Evolutionary conservation across 2,329 filamentous ascomycete species (phyloP).

Genomic region (Elsinoe ampelina): DNA sequence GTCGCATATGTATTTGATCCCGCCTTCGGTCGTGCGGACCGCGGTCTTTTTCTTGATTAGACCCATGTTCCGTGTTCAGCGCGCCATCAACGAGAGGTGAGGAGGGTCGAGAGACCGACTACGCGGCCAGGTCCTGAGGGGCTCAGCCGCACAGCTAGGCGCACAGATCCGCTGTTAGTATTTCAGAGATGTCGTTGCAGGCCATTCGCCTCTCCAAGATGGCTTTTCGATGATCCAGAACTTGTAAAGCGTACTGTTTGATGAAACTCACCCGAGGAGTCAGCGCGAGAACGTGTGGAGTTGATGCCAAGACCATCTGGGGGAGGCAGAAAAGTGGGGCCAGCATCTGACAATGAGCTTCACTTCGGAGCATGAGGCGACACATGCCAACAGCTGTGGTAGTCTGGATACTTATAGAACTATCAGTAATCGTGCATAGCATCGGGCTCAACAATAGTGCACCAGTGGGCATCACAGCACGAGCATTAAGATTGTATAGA

Average conservation of each 20-base stretch:
- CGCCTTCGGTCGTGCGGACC: slow-evolving; percentile 55
- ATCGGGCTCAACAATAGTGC: too few relatives aligned
- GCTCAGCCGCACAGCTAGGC: not conserved
- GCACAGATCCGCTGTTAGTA: not conserved
- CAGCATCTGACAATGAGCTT: too few relatives aligned
- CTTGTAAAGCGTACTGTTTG: not conserved
- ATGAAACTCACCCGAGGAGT: not conserved
- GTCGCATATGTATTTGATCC: slow-evolving; percentile 87
- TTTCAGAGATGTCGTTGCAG: not conserved
- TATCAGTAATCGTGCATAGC: too few relatives aligned
- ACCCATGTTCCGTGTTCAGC: slow-evolving; percentile 53
- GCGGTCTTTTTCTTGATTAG: slow-evolving; percentile 95
- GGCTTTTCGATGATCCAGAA: not conserved
- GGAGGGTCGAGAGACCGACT: not conserved
- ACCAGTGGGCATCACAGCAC: not conserved
- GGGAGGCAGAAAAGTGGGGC: too few relatives aligned
- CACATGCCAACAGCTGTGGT: too few relatives aligned
- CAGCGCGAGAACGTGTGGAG: not conserved
- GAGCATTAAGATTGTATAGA: not conserved
- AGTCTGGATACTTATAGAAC: too few relatives aligned
- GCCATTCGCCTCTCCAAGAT: not conserved
- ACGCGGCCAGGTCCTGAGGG: not conserved
- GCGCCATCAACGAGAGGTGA: not conserved
- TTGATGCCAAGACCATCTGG: not conserved
- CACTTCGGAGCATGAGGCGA: too few relatives aligned